A percentile compares a stretch with the other conserved stretches of the same genome.
phyloP scores from a whole-genome alignment of 805 yeast genomes.

The Candida xyloterini region DNA sequence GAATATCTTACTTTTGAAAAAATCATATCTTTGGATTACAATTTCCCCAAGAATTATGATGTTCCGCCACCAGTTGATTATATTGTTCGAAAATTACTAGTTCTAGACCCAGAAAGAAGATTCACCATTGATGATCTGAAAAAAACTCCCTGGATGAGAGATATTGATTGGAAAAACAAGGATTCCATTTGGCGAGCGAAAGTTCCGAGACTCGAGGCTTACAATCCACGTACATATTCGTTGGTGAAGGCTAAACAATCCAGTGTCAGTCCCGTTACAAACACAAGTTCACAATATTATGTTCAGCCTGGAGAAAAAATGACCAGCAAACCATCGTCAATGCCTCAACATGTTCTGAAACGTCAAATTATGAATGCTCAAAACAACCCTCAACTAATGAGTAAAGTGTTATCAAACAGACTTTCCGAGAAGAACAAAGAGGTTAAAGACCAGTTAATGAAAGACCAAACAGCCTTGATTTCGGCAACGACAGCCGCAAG shows the following conservation, averaged over 20 bases:
- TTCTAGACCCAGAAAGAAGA: constrained; percentile 68
- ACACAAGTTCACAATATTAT: constrained; percentile 20
- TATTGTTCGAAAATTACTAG: constrained; percentile 62
- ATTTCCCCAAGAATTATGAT: constrained; percentile 60
- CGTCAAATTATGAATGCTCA: constrained; percentile 32
- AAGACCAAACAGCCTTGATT: constrained; percentile 12
- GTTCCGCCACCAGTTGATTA: constrained; percentile 61
- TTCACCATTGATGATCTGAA: constrained; percentile 56
- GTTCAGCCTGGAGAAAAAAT: constrained; percentile 24
- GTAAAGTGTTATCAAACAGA: constrained; percentile 32
- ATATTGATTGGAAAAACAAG: constrained; percentile 63
- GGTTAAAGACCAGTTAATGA: constrained; percentile 23
- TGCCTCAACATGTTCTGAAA: constrained; percentile 29
- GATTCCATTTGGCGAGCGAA: constrained; percentile 64
- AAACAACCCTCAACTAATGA: constrained; percentile 33
- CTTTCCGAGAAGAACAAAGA: constrained; percentile 31
- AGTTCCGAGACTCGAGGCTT: constrained; percentile 70
- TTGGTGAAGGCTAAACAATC: constrained; percentile 21
- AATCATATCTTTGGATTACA: constrained; percentile 73
- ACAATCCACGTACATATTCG: constrained; percentile 40
- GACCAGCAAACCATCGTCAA: constrained; percentile 27
- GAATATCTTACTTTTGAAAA: constrained; percentile 87
- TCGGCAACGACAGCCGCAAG: constrained; percentile 23
- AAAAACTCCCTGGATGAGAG: constrained; percentile 67
- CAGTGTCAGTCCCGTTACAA: constrained; percentile 29